Percentiles rank a stretch among this genome's conserved stretches.
Conservation (phyloP, 768 basidiomycete genomes). For the Ramaria rubella region DNA sequence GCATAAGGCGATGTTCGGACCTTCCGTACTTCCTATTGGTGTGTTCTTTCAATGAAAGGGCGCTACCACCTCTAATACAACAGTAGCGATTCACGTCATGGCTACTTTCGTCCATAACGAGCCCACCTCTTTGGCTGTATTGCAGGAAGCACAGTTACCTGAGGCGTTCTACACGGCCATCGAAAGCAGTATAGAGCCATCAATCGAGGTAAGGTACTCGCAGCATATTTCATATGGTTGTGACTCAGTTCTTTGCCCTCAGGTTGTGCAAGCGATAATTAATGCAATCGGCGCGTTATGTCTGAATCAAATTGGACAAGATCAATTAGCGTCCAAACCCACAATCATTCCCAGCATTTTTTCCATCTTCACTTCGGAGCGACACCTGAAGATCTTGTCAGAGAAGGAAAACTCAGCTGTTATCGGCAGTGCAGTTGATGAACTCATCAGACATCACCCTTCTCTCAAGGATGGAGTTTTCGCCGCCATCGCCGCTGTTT, state of each 20-base stretch:
- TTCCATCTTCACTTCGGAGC: conserved; percentile 77
- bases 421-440: conserved; percentile 87
- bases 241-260: background rate
- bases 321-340: conserved; percentile 69
- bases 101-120: conserved; percentile 98
- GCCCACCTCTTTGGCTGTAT: conserved; percentile 85
- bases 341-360: conserved; percentile 82
- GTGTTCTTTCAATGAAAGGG: conserved; percentile 21
- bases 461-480: conserved; percentile 74
- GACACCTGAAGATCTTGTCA: conserved; percentile 72
- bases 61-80: background rate
- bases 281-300: conserved; percentile 96
- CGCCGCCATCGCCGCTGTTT: conserved; percentile 61
- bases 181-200: conserved; percentile 77
- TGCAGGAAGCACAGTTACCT: conserved; percentile 89
- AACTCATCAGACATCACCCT: conserved; percentile 95
- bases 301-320: conserved; percentile 84
- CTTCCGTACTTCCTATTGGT: conserved; percentile 82
- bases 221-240: background rate
- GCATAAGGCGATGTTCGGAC: conserved; percentile 76
- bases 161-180: conserved; percentile 84
- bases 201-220: conserved; percentile 66
- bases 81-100: conserved; percentile 85
- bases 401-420: conserved; percentile 91
- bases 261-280: conserved; percentile 90